Conservation (phyloP, 306 rosid species). For the Rosa chinensis region DNA sequence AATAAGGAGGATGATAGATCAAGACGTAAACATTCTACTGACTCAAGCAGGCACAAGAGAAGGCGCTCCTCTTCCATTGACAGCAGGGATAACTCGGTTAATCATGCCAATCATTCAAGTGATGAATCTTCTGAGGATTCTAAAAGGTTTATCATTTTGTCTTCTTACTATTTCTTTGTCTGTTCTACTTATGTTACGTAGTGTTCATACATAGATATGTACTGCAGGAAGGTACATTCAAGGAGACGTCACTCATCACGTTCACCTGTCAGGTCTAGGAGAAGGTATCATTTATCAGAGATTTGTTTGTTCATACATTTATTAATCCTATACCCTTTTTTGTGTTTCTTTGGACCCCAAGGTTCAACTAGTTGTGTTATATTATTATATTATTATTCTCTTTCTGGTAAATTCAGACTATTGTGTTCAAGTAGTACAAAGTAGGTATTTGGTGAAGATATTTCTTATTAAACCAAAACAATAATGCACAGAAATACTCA, state of each 20-base stretch:
- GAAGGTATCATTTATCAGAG: slow-evolving; percentile 67
- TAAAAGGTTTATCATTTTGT: slow-evolving; percentile 55
- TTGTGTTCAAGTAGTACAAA: slow-evolving; percentile 1
- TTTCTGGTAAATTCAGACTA: background rate
- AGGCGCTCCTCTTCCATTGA: slow-evolving; percentile 67
- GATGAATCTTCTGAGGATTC: slow-evolving; percentile 78
- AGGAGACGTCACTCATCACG: slow-evolving; percentile 76
- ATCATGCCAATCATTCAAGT: slow-evolving; percentile 60
- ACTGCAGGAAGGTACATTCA: slow-evolving; percentile 74
- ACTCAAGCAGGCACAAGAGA: slow-evolving; percentile 66
- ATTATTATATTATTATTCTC: background rate
- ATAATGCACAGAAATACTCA: background rate
- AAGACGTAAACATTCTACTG: slow-evolving; percentile 57
- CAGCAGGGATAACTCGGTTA: slow-evolving; percentile 51
- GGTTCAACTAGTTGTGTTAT: slow-evolving; percentile 23
- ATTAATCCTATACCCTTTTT: background rate
- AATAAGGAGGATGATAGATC: slow-evolving; percentile 68
- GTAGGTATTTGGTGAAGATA: background rate
- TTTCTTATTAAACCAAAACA: background rate
- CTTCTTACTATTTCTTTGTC: slow-evolving; percentile 17
- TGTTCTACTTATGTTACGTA: slow-evolving; percentile 12
- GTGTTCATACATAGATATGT: slow-evolving; percentile 31
- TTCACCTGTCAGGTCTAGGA: slow-evolving; percentile 79
- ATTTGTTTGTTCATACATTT: slow-evolving; percentile 12
- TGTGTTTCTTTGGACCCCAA: slow-evolving; percentile 35